Base-by-base conservation (phyloP, 805 yeast genomes). In the Myxozyma lipomycoides region DNA sequence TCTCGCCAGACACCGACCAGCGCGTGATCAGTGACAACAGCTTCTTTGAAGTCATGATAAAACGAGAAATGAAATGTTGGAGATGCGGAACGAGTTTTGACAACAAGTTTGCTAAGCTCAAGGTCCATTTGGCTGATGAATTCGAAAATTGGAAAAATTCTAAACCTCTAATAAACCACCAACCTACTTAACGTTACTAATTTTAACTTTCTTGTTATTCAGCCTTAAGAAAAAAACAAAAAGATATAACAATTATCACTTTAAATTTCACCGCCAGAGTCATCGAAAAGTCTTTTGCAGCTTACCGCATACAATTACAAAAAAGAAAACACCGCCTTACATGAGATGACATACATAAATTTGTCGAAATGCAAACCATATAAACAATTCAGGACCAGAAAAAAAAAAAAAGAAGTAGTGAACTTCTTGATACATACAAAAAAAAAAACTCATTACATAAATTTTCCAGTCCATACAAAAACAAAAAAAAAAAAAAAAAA, bases 1-100 rank as follows among this genome's bases (percentile, higher is more conserved):
- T 52, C 21, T 40, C 35, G 9, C 35, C 25, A 17, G 25, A 45
- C 53, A 44, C 22, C 28, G 45, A 18, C 38, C 65, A 30, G 37
- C 65, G 51, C 65, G 74, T 47, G 58, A 80, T 70, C 73, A 70
- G 9, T 65, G 71, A 64, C 56, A 67, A 44, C 3, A 4, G 57
- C 67, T 68, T 69, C 72, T 64, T 51, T 64, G 67, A 63, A 63
- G 70, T 64, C 65, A 73, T 73, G 72, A 79, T 42, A 62, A 66
- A 22, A 48, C 58, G 25, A 19, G 75, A 73, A 48, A 46, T 79
- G 58, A 52, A 64, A 2, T 78, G 82, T 61, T 49, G 65, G 46
- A 64, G 69, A 52, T 76, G 81, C 54, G 67, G 67, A 0, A 56
- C 59, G 28, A 70, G 74, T 53, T 79, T 70, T 52, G 61, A 58